Base-by-base conservation (phyloP, 176 grass and related monocot genomes). In the Rhynchospora tenuis region DNA sequence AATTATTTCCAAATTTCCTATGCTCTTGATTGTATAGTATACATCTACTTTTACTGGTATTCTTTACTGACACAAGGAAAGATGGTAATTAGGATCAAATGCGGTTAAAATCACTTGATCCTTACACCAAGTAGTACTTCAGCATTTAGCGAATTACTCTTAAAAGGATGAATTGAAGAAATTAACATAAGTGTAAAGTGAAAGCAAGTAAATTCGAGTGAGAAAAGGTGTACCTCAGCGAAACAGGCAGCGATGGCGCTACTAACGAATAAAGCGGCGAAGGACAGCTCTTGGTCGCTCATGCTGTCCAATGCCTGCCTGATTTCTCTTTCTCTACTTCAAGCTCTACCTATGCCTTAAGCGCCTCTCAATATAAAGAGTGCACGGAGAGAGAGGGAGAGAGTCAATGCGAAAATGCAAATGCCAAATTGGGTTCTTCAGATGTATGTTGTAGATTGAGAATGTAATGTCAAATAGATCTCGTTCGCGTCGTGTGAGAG, bases 241-340 rank as follows among this genome's bases (percentile, higher is more conserved):
- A 94, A 92, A 82, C 92, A 97, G 59, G 95, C 87, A 20, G 92
- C 95, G 72, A 97, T 88, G 84, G 95, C 92, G 85, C 95, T 97
- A 85, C 89, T 97, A 77, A 94, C 54, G 92, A 93, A 90, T 24
- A 86, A 72, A 58, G 82, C 89, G 19, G 78, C 68, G 82, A 97
- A 97, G 85, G 94, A 94, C 15, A 90, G 82, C 51, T 90, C 88
- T 38, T 80, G 83, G 24, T 86, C 85, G 81, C 80, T 82, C 80
- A 82, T 82, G 60, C 80, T 82, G 78, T 63, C 78, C 20, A 24
- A 19, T 26, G 26, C 46, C 14, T 38, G 33, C 5, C 33, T 38
- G 13, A 59, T 22, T 12, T 44, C 1, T 46, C 58, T 24, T 12
- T 44, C 1, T 46, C 58, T 24, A 46, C 63, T 26, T 15, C 78